Conservation (phyloP, 257 asterid genomes). For the Capsicum rhomboideum region DNA sequence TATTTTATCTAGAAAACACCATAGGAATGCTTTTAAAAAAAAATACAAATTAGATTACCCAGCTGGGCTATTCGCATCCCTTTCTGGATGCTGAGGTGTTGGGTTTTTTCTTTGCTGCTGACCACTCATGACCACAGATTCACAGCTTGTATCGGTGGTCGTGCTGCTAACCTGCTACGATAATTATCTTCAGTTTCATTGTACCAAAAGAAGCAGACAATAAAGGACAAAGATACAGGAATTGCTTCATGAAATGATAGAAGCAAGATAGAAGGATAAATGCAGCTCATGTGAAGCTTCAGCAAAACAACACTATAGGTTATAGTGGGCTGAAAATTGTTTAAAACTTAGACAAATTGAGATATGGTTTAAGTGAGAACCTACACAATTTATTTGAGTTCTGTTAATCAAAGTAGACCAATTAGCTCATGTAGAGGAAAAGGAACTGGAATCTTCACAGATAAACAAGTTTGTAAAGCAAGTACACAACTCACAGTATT, state of each 20-base stretch:
- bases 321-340: not conserved
- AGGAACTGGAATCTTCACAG: not conserved
- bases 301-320: not conserved
- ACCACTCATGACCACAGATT: slow-evolving; percentile 88
- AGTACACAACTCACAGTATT: slow-evolving; percentile 47
- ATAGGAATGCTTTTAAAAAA: not conserved
- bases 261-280: not conserved
- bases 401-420: not conserved
- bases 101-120: slow-evolving; percentile 86
- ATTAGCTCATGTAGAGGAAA: not conserved
- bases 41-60: slow-evolving; percentile 42
- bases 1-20: not conserved
- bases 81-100: slow-evolving; percentile 70
- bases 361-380: not conserved
- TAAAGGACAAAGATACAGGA: not conserved
- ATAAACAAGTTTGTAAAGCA: not conserved
- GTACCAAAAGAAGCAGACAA: not conserved
- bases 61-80: slow-evolving; percentile 97
- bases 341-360: not conserved
- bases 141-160: slow-evolving; percentile 90
- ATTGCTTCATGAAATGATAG: not conserved
- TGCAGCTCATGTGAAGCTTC: not conserved
- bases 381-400: not conserved
- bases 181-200: not conserved
- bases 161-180: slow-evolving; percentile 55